Evolutionary conservation across 139 green algal genomes (phyloP).

Genomic region (Volvox reticuliferus): DNA sequence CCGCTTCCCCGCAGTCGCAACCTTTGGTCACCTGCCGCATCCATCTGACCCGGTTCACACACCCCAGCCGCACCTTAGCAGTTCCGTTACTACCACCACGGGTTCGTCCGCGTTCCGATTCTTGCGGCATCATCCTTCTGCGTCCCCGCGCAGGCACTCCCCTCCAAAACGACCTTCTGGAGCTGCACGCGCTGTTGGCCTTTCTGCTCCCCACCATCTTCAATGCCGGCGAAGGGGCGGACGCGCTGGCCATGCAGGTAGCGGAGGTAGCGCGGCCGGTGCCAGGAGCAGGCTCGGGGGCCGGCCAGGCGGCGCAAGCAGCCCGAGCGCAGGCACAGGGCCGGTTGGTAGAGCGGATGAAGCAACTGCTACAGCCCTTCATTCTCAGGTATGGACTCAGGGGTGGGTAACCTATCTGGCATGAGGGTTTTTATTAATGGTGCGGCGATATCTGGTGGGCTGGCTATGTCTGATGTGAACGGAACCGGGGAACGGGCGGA

Average conservation of each 20-base stretch:
- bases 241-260: conserved; percentile 69
- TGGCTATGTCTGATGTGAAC: no score
- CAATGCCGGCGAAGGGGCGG: conserved; percentile 58
- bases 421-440: no score
- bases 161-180: conserved; percentile 92
- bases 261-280: background rate
- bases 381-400: conserved; percentile 74
- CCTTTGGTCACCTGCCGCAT: no score
- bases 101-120: no score
- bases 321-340: conserved; percentile 20
- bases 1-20: no score
- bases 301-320: background rate
- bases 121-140: background rate
- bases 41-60: no score
- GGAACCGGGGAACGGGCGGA: no score
- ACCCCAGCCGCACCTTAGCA: no score
- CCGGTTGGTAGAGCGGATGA: conserved; percentile 83
- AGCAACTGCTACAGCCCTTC: conserved; percentile 88
- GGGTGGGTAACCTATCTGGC: no score
- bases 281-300: conserved; percentile 7
- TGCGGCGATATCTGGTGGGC: no score
- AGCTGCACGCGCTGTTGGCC: conserved; percentile 91
- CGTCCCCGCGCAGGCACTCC: conserved; percentile 79
- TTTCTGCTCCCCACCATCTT: conserved; percentile 93
- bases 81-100: no score